These are phyloP conservation scores for Trifolium dubium DNA, from an alignment of 306 rosid genomes.

Conservation along the genomic window DNA sequence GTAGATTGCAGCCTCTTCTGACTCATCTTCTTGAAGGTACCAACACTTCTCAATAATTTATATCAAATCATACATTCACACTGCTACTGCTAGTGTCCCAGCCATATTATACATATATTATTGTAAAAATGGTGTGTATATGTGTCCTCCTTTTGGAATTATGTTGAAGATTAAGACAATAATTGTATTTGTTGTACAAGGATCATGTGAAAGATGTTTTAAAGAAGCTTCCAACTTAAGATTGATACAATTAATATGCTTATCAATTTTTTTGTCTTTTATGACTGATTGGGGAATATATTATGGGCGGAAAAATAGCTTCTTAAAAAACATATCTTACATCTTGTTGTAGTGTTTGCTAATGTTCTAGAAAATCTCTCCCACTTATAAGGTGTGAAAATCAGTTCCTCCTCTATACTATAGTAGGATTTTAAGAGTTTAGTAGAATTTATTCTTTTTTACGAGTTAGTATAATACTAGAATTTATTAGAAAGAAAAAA, in stretches of 20 bases:
- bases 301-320: constrained; percentile 15
- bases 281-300: constrained; percentile 16
- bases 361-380: not conserved
- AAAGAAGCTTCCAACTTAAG: constrained; percentile 30
- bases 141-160: constrained; percentile 21
- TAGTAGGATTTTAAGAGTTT: not conserved
- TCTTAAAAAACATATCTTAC: not conserved
- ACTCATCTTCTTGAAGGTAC: constrained; percentile 90
- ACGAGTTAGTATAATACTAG: not conserved
- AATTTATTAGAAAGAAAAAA: not conserved
- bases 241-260: constrained; percentile 23
- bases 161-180: constrained; percentile 7
- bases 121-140: constrained; percentile 18
- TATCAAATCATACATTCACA: not conserved
- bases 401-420: not conserved
- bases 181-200: not conserved
- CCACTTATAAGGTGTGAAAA: not conserved
- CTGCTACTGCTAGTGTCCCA: not conserved
- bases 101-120: constrained; percentile 9
- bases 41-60: constrained; percentile 27
- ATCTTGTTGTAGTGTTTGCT: constrained; percentile 16
- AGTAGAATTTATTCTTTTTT: not conserved
- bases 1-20: constrained; percentile 88
- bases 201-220: not conserved
- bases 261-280: not conserved